Base-by-base conservation (phyloP, 2,329 filamentous ascomycete species). In the Metarhizium robertsii region DNA sequence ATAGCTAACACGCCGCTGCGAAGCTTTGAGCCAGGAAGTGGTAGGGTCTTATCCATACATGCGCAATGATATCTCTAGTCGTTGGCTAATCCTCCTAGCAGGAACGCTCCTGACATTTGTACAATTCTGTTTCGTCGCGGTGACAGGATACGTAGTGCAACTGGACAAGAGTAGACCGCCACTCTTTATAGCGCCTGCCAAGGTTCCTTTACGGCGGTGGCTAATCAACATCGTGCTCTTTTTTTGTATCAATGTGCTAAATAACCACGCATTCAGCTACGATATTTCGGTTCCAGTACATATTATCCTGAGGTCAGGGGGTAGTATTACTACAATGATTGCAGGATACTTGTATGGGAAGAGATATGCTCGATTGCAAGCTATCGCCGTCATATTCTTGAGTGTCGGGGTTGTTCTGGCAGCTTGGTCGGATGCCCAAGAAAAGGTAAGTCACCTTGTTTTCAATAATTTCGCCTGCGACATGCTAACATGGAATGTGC, bases 221-320 rank as follows among this genome's bases (percentile, higher is more conserved):
- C 67, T 89, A 52, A 77, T 92, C 65, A 96, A 95, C 67, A 96
- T 96, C 46, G 75, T 87, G 4, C 81, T 96, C 62, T 97, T 97
- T 73, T 94, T 95, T 69, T 81, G 82, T 59, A 94, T 99, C 72
- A 99, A 97, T 65, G 84, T 97, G 56, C 75, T 99, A 66, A 99
- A 99, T 73, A 99, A 99, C 65, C 92, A 92, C 77, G 94, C 92
- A 6, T 99, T 99, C 70, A 92, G 90, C 59, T 99, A 96, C 73
- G 86, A 91, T 63, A 97, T 99, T 55, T 96, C 91, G 6, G 90
- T 99, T 0, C 94, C 94, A 1, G 85, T 99, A 51, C 94, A 99
- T 67, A 99, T 99, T 64, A 97, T 99, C 61, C 78, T 99, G 34
- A 84, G 94, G 53, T 96, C 92, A 51, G 95, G 92, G 52, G 94